These are phyloP conservation scores for Melampsora larici-populina DNA, from an alignment of 1,284 basidiomycete genomes.

Conservation along the genomic window DNA sequence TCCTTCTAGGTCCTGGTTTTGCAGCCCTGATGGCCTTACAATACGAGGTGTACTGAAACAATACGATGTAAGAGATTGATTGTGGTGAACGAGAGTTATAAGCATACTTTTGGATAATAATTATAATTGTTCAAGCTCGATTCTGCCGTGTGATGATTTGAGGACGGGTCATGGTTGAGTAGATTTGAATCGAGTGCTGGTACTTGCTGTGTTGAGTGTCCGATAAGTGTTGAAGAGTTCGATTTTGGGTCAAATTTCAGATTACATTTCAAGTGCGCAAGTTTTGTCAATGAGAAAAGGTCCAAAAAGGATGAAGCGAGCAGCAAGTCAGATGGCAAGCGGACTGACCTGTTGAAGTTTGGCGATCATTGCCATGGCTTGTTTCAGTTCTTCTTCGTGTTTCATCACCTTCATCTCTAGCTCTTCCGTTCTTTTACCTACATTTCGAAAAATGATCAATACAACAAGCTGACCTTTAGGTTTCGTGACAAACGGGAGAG, in stretches of 20 bases:
- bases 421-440: slow-evolving; percentile 35
- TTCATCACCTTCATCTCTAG: slow-evolving; percentile 18
- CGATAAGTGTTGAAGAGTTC: no score
- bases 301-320: no score
- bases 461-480: no score
- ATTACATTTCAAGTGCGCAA: no score
- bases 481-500: no score
- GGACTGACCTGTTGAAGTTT: background rate
- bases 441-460: background rate
- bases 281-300: no score
- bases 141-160: background rate
- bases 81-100: background rate
- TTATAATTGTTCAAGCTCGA: background rate
- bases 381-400: slow-evolving; percentile 28
- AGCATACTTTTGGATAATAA: background rate
- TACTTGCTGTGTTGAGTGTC: background rate
- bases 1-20: slow-evolving; percentile 21
- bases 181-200: background rate
- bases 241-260: no score
- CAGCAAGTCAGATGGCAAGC: no score
- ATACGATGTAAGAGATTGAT: slow-evolving; percentile 7
- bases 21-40: slow-evolving; percentile 24
- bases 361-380: slow-evolving; percentile 9
- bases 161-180: background rate
- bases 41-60: background rate